Evolutionary conservation across 2,329 filamentous ascomycete genomes (phyloP).

Genomic region (Ceratocystis variospora): DNA sequence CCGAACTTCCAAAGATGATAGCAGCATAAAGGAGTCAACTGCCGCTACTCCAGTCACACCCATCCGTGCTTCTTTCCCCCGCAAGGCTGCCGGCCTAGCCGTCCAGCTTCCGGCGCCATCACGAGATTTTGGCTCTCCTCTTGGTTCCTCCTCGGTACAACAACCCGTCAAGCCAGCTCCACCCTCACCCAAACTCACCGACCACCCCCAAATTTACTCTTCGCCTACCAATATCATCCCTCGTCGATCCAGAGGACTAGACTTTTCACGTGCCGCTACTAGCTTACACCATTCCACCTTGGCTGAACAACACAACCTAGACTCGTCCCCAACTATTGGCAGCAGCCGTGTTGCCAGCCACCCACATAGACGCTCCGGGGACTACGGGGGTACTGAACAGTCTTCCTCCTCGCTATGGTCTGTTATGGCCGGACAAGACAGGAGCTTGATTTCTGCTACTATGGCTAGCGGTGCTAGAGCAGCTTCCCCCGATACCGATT

Average conservation of each 20-base stretch:
- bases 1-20: conserved; percentile 53
- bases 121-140: conserved; percentile 12
- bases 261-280: conserved; percentile 86
- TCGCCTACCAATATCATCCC: conserved; percentile 81
- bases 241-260: conserved; percentile 73
- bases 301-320: conserved; percentile 73
- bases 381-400: conserved; percentile 42
- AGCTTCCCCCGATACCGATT: conserved; percentile 63
- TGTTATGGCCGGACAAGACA: conserved; percentile 54
- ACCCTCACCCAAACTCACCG: conserved; percentile 64
- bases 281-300: conserved; percentile 92
- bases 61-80: conserved; percentile 49
- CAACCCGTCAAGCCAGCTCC: neutral
- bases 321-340: conserved; percentile 69
- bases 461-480: conserved; percentile 53
- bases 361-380: conserved; percentile 44
- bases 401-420: conserved; percentile 61
- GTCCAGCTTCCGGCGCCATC: conserved; percentile 2
- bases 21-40: conserved; percentile 33
- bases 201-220: conserved; percentile 58
- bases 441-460: conserved; percentile 62
- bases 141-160: conserved; percentile 3
- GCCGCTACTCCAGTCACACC: conserved; percentile 50
- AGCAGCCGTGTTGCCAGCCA: conserved; percentile 40
- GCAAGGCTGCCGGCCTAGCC: conserved; percentile 30